Evolutionary conservation across 768 basidiomycete species (phyloP), one percentile per base, ranked within the genome.

Genomic region (Tephrocybe sp.): DNA sequence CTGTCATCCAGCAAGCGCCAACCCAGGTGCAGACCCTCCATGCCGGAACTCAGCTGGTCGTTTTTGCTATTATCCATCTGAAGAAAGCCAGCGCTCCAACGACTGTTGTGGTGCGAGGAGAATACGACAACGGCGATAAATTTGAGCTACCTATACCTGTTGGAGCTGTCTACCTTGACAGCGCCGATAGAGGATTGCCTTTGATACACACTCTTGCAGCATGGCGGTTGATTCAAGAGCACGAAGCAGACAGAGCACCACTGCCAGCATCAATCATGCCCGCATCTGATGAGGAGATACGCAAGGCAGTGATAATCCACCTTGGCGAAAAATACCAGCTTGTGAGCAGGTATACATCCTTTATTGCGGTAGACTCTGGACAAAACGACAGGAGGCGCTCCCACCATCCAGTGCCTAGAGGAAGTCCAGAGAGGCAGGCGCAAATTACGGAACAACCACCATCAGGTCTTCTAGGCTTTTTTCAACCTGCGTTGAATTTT

Each of bases 131-230:
- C 15, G 64, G 69, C 0, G 61, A 58, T 23, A 25, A 59, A 10
- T 70, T 73, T 40, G 54, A 64, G 36, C 27, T 67, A n/a, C 51
- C 43, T 1, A 62, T 73, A 23, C 67, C 67, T 1, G 61, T 75
- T 18, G 53, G 56, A 18, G 57, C 53, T 2, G 64, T 69, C 18
- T 69, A 66, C 5, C 49, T 66, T 62, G 40, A 69, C 46, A 53
- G 75, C 66, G 55, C 61, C 23, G 45, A 66, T 50, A 42, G 69
- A 56, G 47, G 61, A 9, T 42, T 69, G 15, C 67, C 69, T 19
- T 63, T 77, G 13, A 59, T 85, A 22, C 84, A 85, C 56, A 72
- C 75, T 0, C 64, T 84, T 31, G 75, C 79, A 4, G 83, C 81
- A 1, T 74, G 76, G 49, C 64, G 66, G 12, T 66, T 84, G 23